Evolutionary conservation across 164 flowering plant genomes (phyloP).

Genomic region (Vitis rotundifolia): DNA sequence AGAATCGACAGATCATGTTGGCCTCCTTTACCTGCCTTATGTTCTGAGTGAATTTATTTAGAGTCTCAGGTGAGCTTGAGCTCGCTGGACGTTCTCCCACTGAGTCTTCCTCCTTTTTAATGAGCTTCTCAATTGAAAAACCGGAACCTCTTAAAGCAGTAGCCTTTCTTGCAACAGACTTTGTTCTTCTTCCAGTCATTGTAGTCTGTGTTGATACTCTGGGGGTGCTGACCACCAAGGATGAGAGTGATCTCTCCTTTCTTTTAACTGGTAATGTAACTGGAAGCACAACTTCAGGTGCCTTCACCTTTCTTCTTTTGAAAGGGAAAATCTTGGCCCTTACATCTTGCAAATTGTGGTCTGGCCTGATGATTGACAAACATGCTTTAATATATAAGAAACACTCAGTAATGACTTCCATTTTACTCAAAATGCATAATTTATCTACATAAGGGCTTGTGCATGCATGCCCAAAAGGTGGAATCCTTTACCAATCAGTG

Average conservation of each 20-base stretch:
- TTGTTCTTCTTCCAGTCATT: conserved; percentile 81
- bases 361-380: conserved; percentile 59
- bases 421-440: too few relatives aligned
- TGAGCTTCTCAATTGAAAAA: conserved; percentile 44
- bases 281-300: conserved; percentile 63
- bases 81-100: conserved; percentile 46
- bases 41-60: conserved; percentile 42
- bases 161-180: conserved; percentile 60
- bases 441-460: too few relatives aligned
- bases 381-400: background rate
- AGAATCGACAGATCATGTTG: background rate
- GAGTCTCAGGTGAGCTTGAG: conserved; percentile 68
- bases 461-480: too few relatives aligned
- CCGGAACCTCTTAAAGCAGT: conserved; percentile 49
- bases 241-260: conserved; percentile 77
- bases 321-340: conserved; percentile 82
- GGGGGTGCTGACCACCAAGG: conserved; percentile 63
- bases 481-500: too few relatives aligned
- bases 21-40: conserved; percentile 56
- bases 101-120: conserved; percentile 56
- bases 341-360: conserved; percentile 87
- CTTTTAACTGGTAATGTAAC: conserved; percentile 64
- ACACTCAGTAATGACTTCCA: too few relatives aligned
- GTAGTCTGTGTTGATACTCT: conserved; percentile 65
- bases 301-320: conserved; percentile 55